Base-by-base conservation (phyloP, 257 asterid species). In the Jacaranda copaia region DNA sequence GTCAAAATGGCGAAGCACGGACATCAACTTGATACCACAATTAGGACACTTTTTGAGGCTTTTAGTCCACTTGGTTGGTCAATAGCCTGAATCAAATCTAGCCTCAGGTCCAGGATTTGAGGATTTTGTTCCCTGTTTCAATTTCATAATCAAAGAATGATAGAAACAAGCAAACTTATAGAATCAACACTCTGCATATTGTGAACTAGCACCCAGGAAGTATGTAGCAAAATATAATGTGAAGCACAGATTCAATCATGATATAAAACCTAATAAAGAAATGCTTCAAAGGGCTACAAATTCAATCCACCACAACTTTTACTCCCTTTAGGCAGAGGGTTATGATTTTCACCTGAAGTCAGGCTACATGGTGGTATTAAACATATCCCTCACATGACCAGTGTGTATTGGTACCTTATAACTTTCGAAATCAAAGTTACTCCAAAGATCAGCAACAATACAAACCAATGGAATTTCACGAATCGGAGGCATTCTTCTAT, bases 341-440 rank as follows among this genome's bases (percentile, higher is more conserved):
- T 18, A 71, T 51, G 35, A 19, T 72, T 56, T 42, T 4, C 53
- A 13, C 19, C 40, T 45, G 40, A 19, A 67, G 62, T 40, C 19
- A 18, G 19, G 57, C 19, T 18, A 67, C 42, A 16, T 65, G 36
- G 38, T 65, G 53, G 13, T 19, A 46, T 45, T 8, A 25, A 46
- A 5, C 48, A 46, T 12, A 19, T 11, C 65, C 40, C 56, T 32
- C 59, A 32, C 46, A 58, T 18, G 60, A 57, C 11, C 13, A 15
- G 6, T 62, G 39, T n/a, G 20, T 16, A 45, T 1, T n/a, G 36
- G 7, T 36, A 74, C 13, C 60, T 42, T 10, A 35, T 43, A 25
- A 74, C 40, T 61, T 46, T 40, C 39, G 70, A 74, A 49, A n/a
- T 48, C 64, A 49, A 62, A 74, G 20, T 1, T 25, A 60, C 3